Percentiles rank a stretch among this genome's conserved stretches.
phyloP scores from a whole-genome alignment of 805 yeast species.

The Lachancea nothofagi region DNA sequence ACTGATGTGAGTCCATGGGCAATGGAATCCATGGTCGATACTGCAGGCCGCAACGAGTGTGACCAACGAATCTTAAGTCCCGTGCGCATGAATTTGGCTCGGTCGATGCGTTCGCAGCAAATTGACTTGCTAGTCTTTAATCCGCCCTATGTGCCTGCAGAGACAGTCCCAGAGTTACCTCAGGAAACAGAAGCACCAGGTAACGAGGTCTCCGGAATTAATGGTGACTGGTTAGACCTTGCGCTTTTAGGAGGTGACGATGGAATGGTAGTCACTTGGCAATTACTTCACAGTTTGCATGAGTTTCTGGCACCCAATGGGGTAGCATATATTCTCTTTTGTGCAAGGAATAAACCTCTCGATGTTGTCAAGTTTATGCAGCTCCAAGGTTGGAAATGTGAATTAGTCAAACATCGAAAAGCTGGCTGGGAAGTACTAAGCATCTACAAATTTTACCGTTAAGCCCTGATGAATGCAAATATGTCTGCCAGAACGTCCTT shows the following conservation, averaged over 20 bases:
- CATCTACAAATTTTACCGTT: constrained; percentile 52
- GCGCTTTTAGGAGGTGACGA: constrained; percentile 86
- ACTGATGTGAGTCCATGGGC: constrained; percentile 83
- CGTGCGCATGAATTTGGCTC: constrained; percentile 54
- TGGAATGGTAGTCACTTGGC: constrained; percentile 83
- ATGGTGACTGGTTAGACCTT: constrained; percentile 73
- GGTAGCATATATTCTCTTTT: constrained; percentile 80
- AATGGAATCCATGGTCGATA: constrained; percentile 45
- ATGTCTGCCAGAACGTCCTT: constrained; percentile 58
- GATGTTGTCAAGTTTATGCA: constrained; percentile 47
- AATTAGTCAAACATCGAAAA: constrained; percentile 56
- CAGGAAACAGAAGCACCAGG: constrained; percentile 9
- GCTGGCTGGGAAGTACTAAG: constrained; percentile 96
- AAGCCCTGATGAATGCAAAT: constrained; percentile 21
- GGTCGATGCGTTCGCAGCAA: constrained; percentile 39
- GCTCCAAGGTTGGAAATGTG: constrained; percentile 47
- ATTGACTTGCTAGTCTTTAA: constrained; percentile 81
- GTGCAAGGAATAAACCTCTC: constrained; percentile 84
- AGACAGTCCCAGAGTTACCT: constrained; percentile 60
- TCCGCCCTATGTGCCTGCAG: constrained; percentile 96
- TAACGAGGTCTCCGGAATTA: too few species aligned
- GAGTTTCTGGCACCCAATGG: constrained; percentile 54
- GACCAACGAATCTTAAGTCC: constrained; percentile 36
- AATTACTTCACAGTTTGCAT: constrained; percentile 50
- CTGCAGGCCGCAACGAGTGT: constrained; percentile 38